Percentiles rank a stretch among this genome's conserved stretches.
Evolutionary conservation across 768 basidiomycete species (phyloP).

Genomic region (Panaeolus cyanescens): DNA sequence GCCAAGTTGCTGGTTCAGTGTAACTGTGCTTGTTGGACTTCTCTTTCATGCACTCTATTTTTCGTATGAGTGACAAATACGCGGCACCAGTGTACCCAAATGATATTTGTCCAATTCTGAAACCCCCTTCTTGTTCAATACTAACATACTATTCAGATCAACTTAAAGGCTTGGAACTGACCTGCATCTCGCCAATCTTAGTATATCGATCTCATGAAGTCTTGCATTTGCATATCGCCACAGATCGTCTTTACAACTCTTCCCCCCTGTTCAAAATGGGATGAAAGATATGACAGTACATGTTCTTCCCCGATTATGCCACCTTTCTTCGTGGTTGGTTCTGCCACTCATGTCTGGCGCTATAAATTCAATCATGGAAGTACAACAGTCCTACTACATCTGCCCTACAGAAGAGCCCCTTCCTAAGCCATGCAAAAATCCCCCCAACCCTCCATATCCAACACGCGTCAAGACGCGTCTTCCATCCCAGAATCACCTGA

Average conservation of each 20-base stretch:
- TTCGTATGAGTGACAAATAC: constrained; percentile 1
- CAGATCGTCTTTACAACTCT: background rate
- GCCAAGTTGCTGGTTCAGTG: background rate
- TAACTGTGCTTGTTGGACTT: background rate
- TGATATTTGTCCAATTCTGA: background rate
- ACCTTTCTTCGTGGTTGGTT: background rate
- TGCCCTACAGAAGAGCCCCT: background rate
- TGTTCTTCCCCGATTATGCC: background rate
- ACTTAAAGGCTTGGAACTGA: background rate
- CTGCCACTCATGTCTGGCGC: background rate
- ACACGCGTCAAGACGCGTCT: constrained; percentile 9
- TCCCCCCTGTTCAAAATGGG: background rate
- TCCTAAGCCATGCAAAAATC: background rate
- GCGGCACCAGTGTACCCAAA: background rate
- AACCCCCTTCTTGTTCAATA: background rate
- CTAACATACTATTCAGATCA: background rate
- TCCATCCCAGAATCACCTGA: background rate
- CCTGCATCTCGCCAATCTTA: background rate
- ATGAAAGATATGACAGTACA: background rate
- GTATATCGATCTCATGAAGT: background rate
- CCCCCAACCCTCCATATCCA: constrained; percentile 10
- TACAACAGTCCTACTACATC: background rate
- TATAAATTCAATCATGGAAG: constrained; percentile 1
- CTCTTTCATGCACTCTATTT: constrained; percentile 1
- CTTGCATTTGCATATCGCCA: background rate